Evolutionary conservation across 305 asterid species (phyloP).

Genomic region (Fraxinus xanthoxyloides): DNA sequence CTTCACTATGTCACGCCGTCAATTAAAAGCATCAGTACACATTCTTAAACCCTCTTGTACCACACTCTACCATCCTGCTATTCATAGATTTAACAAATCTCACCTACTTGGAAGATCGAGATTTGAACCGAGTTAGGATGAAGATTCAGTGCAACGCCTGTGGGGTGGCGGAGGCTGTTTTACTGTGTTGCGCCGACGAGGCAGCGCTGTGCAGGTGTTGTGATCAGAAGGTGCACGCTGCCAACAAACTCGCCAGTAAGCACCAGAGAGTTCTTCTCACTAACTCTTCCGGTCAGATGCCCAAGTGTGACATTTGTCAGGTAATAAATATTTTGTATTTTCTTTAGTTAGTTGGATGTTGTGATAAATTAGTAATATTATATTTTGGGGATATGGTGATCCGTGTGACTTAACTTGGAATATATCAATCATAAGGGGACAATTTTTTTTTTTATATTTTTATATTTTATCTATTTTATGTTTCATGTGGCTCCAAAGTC

Average conservation of each 20-base stretch:
- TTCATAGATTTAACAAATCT: background rate
- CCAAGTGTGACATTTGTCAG: conserved; percentile 97
- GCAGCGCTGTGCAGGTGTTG: conserved; percentile 83
- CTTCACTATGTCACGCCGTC: background rate
- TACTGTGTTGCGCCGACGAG: conserved; percentile 95
- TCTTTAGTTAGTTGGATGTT: background rate
- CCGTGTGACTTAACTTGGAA: background rate
- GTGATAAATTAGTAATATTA: background rate
- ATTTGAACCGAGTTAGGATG: conserved; percentile 37
- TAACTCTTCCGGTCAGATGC: conserved; percentile 62
- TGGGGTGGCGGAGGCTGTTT: conserved; percentile 76
- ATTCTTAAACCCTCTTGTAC: conserved; percentile 15
- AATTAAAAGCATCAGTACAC: background rate
- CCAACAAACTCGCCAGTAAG: conserved; percentile 79
- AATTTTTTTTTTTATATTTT: background rate
- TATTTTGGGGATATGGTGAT: background rate
- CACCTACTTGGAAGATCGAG: background rate
- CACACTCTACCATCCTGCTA: background rate
- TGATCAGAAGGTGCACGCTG: conserved; percentile 82
- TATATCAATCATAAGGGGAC: background rate
- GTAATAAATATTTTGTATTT: conserved; percentile 24
- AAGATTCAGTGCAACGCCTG: conserved; percentile 96
- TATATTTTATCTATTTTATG: background rate
- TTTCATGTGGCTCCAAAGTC: background rate
- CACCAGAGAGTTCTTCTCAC: conserved; percentile 82